Percentiles rank a stretch among this genome's conserved stretches.
phyloP scores from a whole-genome alignment of 257 asterid species.

The Scutellaria barbata region DNA sequence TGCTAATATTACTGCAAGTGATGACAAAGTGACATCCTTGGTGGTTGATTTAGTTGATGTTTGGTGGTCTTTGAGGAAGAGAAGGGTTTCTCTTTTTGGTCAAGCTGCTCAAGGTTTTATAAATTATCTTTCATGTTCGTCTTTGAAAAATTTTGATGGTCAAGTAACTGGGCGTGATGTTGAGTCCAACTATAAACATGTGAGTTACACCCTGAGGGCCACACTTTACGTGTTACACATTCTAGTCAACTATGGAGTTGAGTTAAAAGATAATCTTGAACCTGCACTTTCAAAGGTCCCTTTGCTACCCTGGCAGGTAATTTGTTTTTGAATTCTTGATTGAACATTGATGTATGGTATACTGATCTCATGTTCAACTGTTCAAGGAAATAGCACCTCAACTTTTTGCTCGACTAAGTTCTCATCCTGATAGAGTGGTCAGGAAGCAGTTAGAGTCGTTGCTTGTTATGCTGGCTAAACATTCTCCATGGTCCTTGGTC shows the following conservation, averaged over 20 bases:
- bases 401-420: conserved; percentile 89
- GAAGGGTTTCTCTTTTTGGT: conserved; percentile 90
- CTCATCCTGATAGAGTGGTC: conserved; percentile 89
- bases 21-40: conserved; percentile 50
- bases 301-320: conserved; percentile 97
- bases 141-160: conserved; percentile 64
- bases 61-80: conserved; percentile 87
- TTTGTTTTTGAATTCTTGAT: conserved; percentile 35
- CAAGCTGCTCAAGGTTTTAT: conserved; percentile 91
- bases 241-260: conserved; percentile 91
- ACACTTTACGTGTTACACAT: conserved; percentile 76
- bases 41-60: conserved; percentile 67
- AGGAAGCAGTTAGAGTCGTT: conserved; percentile 83
- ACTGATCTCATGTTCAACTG: conserved; percentile 46
- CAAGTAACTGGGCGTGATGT: conserved; percentile 58
- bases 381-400: conserved; percentile 95
- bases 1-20: conserved; percentile 48
- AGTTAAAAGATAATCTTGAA: conserved; percentile 79
- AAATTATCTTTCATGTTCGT: conserved; percentile 80
- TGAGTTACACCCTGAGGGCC: conserved; percentile 81
- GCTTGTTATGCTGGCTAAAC: conserved; percentile 87
- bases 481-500: conserved; percentile 90
- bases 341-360: conserved; percentile 27
- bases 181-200: conserved; percentile 60
- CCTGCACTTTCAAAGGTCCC: conserved; percentile 87